Percentiles rank a stretch among this genome's conserved stretches.
Evolutionary conservation across 495 filamentous ascomycete genomes (phyloP).

Genomic region (Trichoderma parareesei): DNA sequence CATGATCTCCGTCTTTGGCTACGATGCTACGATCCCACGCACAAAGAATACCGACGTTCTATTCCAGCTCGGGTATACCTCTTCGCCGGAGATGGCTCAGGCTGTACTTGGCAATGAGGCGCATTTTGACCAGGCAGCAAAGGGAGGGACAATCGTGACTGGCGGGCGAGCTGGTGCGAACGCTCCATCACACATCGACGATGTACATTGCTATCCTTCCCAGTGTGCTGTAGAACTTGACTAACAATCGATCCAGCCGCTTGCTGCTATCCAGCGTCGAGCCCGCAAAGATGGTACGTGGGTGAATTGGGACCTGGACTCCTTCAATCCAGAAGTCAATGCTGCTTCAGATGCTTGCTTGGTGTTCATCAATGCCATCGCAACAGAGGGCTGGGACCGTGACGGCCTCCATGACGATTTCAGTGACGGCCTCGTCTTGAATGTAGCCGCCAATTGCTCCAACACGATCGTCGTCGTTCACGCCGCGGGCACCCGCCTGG

Average conservation of each 20-base stretch:
- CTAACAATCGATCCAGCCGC: constrained; percentile 34
- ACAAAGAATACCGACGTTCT: constrained; percentile 26
- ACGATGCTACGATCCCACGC: constrained; percentile 32
- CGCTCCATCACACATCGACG: constrained; percentile 39
- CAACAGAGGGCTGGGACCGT: constrained; percentile 47
- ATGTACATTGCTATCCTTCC: neutral
- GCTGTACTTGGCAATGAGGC: constrained; percentile 21
- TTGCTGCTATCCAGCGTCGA: constrained; percentile 47
- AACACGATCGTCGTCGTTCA: constrained; percentile 59
- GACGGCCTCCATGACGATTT: constrained; percentile 36
- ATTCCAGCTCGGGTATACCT: constrained; percentile 25
- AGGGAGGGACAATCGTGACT: constrained; percentile 44
- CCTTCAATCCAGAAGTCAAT: constrained; percentile 30
- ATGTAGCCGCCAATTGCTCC: constrained; percentile 46
- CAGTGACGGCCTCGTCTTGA: constrained; percentile 47
- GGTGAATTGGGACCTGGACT: constrained; percentile 42
- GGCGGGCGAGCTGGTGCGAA: constrained; percentile 55
- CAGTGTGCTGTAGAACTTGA: too few relatives aligned
- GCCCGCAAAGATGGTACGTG: constrained; percentile 48
- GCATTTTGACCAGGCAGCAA: constrained; percentile 26
- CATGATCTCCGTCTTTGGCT: constrained; percentile 44
- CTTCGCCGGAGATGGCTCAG: constrained; percentile 25
- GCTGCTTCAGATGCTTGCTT: constrained; percentile 55
- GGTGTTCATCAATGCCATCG: constrained; percentile 54
- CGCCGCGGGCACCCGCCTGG: constrained; percentile 48